phyloP scores from a whole-genome alignment of 305 asterid genomes.

The Fraxinus greggii region DNA sequence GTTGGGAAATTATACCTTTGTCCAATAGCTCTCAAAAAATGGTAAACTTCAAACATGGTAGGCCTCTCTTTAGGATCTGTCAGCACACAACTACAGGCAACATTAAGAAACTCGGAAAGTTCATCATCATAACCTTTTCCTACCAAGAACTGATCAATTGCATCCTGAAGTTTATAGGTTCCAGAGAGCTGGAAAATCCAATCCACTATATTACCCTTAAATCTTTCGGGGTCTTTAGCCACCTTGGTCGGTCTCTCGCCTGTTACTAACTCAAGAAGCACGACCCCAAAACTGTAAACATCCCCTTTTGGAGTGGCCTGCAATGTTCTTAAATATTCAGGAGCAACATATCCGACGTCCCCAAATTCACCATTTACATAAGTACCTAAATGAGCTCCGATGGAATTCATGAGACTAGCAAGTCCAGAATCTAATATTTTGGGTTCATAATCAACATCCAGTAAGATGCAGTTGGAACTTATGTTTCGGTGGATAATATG shows the following conservation, averaged over 20 bases:
- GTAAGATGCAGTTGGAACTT: conserved; percentile 76
- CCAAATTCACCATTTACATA: conserved; percentile 83
- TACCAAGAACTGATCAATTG: conserved; percentile 47
- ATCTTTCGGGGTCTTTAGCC: conserved; percentile 53
- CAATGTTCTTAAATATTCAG: conserved; percentile 61
- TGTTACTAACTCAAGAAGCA: conserved; percentile 62
- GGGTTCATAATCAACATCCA: conserved; percentile 62
- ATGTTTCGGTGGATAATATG: conserved; percentile 76
- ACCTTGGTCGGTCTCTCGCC: conserved; percentile 56
- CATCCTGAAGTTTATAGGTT: conserved; percentile 52
- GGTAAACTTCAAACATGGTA: conserved; percentile 76
- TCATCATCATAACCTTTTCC: conserved; percentile 56
- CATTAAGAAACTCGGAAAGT: conserved; percentile 64
- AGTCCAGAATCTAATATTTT: conserved; percentile 83
- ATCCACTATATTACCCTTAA: conserved; percentile 60
- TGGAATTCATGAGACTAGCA: conserved; percentile 80
- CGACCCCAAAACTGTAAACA: conserved; percentile 78
- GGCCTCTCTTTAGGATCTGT: conserved; percentile 70
- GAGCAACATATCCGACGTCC: conserved; percentile 79
- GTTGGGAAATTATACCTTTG: conserved; percentile 55
- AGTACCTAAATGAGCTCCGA: conserved; percentile 80
- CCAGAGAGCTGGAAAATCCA: conserved; percentile 57
- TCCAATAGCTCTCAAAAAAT: conserved; percentile 65
- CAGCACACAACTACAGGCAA: conserved; percentile 66
- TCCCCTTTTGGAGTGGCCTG: conserved; percentile 79